Evolutionary conservation across 106 monocot species (phyloP).

Genomic region (Dendrobium officinale): DNA sequence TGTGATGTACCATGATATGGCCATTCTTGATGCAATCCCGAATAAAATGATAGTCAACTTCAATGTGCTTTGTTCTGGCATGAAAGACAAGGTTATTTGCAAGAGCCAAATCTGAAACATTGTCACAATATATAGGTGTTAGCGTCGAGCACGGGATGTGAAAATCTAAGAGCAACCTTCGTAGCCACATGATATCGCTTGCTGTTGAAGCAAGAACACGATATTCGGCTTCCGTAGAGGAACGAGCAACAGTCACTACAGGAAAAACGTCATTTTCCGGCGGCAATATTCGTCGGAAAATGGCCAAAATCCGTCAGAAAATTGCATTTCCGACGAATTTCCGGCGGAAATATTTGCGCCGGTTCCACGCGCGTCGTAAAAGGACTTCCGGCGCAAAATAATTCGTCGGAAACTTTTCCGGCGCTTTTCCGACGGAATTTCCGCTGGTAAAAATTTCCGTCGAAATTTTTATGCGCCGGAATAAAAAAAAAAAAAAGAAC

Average conservation of each 20-base stretch:
- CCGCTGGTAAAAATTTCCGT: too few species aligned
- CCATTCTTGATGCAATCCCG: neutral
- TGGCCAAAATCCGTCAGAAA: too few species aligned
- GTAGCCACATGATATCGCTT: neutral
- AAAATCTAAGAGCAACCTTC: neutral
- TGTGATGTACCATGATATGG: neutral
- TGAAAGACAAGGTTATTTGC: conserved; percentile 4
- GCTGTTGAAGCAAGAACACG: neutral
- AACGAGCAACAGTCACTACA: neutral
- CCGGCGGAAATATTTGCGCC: too few species aligned
- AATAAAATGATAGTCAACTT: conserved; percentile 1
- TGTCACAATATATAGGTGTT: neutral
- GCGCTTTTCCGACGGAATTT: too few species aligned
- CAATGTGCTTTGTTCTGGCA: conserved; percentile 1
- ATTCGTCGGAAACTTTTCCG: too few species aligned
- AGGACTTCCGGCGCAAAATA: too few species aligned
- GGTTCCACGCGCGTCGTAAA: too few species aligned
- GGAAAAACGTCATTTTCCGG: too few species aligned
- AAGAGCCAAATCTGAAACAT: neutral
- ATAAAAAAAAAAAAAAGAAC: too few species aligned
- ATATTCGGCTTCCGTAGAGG: conserved; percentile 8
- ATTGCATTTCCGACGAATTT: too few species aligned
- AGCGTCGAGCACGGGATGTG: neutral
- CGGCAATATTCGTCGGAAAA: too few species aligned
- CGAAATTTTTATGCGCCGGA: too few species aligned